Evolutionary conservation across 768 basidiomycete species (phyloP), one percentile per base, ranked within the genome.

Genomic region (Lyophyllum shimeji): DNA sequence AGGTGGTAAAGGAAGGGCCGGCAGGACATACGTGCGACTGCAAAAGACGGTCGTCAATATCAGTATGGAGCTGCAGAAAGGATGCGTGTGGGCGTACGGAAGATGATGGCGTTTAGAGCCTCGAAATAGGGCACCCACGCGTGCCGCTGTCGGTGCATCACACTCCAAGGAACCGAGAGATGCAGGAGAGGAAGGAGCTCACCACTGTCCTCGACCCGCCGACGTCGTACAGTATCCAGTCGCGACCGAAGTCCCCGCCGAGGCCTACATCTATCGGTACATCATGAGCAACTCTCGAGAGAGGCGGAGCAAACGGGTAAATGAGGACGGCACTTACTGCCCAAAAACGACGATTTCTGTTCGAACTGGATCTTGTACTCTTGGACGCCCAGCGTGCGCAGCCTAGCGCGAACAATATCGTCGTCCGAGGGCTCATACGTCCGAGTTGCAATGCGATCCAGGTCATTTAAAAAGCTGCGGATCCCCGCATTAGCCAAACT

Each of bases 371-470:
- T 77, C 5, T 71, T 72, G 58, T 87, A 83, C 65, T 87, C 83
- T 60, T 87, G 84, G 3, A 85, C 82, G 2, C 86, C 85, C 31
- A 82, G 68, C 0, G 87, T 89, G 47, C 79, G 78, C 40, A 89
- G 73, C 50, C 86, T 77, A 15, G 85, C 84, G 48, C 81, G 82
- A 46, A 89, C 70, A 27, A 89, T 79, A 61, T 89, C 87, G 82
- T 84, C 77, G 57, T 78, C 65, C 4, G 74, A 77, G 3, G 87
- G 87, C 23, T 70, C 60, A 61, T 86, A 89, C 49, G 76, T 71
- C 49, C 72, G 71, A 9, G 71, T 63, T 3, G 82, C 77, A 44
- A 88, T 70, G 7, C 85, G 81, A 6, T 66, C 65, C 2, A 81
- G 78, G 47, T 84, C 77, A 59, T 83, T 73, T 49, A 89, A 65